phyloP scores from a whole-genome alignment of 148 eudicot species.

The Chenopodium suecicum region DNA sequence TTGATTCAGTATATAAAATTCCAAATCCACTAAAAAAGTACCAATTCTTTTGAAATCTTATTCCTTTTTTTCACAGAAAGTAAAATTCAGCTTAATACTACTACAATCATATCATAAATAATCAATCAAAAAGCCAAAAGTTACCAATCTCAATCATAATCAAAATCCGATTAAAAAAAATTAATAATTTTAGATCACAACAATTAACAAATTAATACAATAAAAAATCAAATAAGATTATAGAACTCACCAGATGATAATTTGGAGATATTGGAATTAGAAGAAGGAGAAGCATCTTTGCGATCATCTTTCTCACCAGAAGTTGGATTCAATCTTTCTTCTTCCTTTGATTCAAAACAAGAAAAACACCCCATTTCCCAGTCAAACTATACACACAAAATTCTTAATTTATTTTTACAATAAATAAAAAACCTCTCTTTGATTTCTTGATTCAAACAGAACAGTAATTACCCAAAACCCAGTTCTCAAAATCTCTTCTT shows the following conservation, averaged over 20 bases:
- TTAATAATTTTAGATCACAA: conserved; percentile 30
- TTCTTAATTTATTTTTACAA: background rate
- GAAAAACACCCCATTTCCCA: conserved; percentile 72
- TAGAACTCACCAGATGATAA: conserved; percentile 67
- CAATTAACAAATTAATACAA: conserved; percentile 17
- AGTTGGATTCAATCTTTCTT: conserved; percentile 53
- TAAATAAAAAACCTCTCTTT: background rate
- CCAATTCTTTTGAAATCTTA: conserved; percentile 16
- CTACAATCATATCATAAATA: background rate
- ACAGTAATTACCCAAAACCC: background rate
- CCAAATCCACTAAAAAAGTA: conserved; percentile 10
- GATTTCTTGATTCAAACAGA: background rate
- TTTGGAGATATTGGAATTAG: conserved; percentile 64
- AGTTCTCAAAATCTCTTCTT: conserved; percentile 5
- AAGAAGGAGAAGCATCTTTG: conserved; percentile 34
- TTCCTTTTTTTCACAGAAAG: conserved; percentile 1
- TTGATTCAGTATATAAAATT: conserved; percentile 5
- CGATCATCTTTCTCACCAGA: conserved; percentile 43
- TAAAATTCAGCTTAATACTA: conserved; percentile 5
- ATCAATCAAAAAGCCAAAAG: background rate
- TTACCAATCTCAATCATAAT: conserved; percentile 4
- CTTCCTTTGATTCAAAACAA: conserved; percentile 88
- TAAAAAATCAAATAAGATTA: background rate
- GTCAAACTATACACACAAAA: conserved; percentile 2
- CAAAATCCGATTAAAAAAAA: background rate